A percentile compares a stretch with the other conserved stretches of the same genome.
These are phyloP conservation scores for Gossypium raimondii DNA, from an alignment of 345 rosid species.

Conservation along the genomic window DNA sequence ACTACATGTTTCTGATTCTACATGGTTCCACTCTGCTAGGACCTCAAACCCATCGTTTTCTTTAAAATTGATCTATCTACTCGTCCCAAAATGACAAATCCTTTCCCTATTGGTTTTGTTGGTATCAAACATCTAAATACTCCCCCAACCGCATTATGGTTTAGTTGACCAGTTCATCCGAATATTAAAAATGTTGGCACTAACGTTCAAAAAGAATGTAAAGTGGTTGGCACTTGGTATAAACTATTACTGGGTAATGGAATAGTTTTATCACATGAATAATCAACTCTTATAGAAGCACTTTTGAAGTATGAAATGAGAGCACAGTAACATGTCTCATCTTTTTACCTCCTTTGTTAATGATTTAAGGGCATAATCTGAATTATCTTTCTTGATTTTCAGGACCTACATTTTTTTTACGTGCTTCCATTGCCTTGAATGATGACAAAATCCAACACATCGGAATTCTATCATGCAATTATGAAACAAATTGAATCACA, in stretches of 20 bases:
- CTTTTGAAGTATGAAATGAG: not conserved
- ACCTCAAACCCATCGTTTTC: not conserved
- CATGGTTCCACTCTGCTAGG: not conserved
- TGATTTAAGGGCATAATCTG: not conserved
- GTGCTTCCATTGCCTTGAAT: constrained; percentile 14
- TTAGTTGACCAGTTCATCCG: not conserved
- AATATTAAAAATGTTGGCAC: not conserved
- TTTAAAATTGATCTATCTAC: too few relatives aligned
- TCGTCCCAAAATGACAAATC: not conserved
- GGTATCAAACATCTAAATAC: not conserved
- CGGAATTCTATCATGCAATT: not conserved
- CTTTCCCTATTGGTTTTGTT: not conserved
- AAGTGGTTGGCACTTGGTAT: not conserved
- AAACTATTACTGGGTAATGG: not conserved
- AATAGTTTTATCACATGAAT: not conserved
- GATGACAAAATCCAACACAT: not conserved
- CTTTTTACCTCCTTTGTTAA: not conserved
- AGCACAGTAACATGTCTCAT: not conserved
- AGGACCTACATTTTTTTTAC: not conserved
- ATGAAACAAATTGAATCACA: not conserved
- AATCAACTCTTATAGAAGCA: not conserved
- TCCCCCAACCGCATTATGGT: not conserved
- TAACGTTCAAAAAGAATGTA: not conserved
- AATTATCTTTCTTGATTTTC: not conserved
- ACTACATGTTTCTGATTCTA: not conserved